Evolutionary conservation across 495 filamentous ascomycete genomes (phyloP), one percentile per base, ranked within the genome.

Genomic region (Filosporella fistucella): DNA sequence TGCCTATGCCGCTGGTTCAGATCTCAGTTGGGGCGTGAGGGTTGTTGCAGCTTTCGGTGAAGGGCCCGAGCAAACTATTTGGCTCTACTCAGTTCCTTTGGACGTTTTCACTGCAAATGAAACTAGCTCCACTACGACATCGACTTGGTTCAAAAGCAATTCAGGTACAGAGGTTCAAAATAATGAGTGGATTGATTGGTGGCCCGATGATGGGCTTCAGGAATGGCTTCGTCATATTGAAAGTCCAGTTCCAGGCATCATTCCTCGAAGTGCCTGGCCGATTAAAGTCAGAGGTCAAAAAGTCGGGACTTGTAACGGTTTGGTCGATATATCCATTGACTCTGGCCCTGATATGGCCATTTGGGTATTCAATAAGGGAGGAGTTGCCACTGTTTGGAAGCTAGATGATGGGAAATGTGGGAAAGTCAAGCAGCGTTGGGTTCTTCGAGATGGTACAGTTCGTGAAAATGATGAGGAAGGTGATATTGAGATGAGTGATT

Each of bases 41-140:
- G 64, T 89, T n/a, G 78, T 77, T 2, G 85, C 75, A 7, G 79
- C 65, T 1, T 86, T 77, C 49, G 67, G 68, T 30, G 56, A 55
- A 7, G 68, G 62, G 11, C 21, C 41, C 9, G 53, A 63, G 39
- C 58, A 63, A 39, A 24, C 60, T 22, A 61, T 88, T 14, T 70
- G 78, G 33, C 58, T 89, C 0, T 89, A 81, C 55, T 78, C 75
- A 8, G 64, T 89, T 8, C 82, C 85, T 0, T 59, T 75, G 0
- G 84, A 88, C 59, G 59, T 79, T 2, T 81, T 80, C 41, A 64
- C 74, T 40, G 61, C 56, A 10, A 45, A 55, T 20, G 5, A 32
- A 8, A 9, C 33, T 17, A 9, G 24, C 9, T 2, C 38, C 28
- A 20, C n/a, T 42, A 3, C 18, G 20, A 28, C 17, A 14, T 25